Base-by-base conservation (phyloP, 768 basidiomycete genomes). In the Thelephora ganbajun region DNA sequence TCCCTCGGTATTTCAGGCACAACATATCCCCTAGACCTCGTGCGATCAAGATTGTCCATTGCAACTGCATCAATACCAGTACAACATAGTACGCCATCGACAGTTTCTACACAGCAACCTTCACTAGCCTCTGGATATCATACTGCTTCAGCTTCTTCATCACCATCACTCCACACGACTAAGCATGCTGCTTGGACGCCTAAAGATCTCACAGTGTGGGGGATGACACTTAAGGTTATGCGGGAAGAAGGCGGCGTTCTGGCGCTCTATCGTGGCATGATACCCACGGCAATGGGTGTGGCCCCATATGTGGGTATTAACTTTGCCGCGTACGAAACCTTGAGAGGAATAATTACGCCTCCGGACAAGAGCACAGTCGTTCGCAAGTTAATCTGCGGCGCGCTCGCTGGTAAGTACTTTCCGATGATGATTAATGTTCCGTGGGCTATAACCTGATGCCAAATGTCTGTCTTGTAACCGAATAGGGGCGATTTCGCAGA, bases 21-120 rank as follows among this genome's bases (percentile, higher is more conserved):
- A 43, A 91, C 88, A 65, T 89, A 92, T 67, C 94, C 94, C 7
- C 67, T 98, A 53, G 94, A 99, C 62, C 80, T 99, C 44, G 86
- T 98, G 26, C 77, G 94, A 39, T 86, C 90, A 20, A 77, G 94
- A 33, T 68, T 99, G 49, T 93, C 89, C 16, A 94, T 98, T 59
- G 90, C 89, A 16, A 91, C 90, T 4, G 85, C 90, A n/a, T 84
- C 83, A 43, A 71, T 86, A 60, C 63, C 64, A 30, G 50, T 60
- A 18, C 56, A 49, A 46, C 22, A 43, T 1, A 39, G 55, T 20
- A 20, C 52, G n/a, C 46, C 67, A 33, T 50, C 59, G 26, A 54
- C 65, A 26, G 48, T 66, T 11, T 44, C 59, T 35, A 36, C 65
- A 20, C 53, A 62, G 47, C 55, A 58, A 50, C 66, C 66, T 54